Evolutionary conservation across 2,329 filamentous ascomycete genomes (phyloP).

Genomic region (Delphinella strobiligena): DNA sequence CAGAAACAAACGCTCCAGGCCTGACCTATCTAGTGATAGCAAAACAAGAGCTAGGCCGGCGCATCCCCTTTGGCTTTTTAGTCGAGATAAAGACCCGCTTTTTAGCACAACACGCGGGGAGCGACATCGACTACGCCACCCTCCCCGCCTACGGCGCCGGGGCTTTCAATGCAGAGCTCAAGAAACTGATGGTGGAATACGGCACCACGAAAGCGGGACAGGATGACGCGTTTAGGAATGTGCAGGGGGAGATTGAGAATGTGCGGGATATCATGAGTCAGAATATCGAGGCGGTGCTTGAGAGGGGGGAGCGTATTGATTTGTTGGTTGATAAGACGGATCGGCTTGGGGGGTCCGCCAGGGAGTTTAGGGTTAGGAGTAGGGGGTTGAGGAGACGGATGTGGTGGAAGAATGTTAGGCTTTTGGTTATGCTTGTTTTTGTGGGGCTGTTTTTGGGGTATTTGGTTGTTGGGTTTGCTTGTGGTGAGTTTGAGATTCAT

Average conservation of each 20-base stretch:
- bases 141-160: slow-evolving; percentile 85
- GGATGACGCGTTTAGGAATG: slow-evolving; percentile 72
- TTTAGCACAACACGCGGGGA: slow-evolving; percentile 54
- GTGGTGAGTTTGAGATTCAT: too few species aligned
- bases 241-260: slow-evolving; percentile 82
- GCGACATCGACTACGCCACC: slow-evolving; percentile 57
- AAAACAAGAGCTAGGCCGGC: slow-evolving; percentile 66
- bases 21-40: slow-evolving; percentile 89
- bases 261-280: slow-evolving; percentile 87
- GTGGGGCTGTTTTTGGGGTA: slow-evolving; percentile 64
- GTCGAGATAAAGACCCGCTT: slow-evolving; percentile 86
- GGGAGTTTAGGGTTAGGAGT: slow-evolving; percentile 82
- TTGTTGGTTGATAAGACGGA: slow-evolving; percentile 95
- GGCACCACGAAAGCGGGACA: slow-evolving; percentile 65
- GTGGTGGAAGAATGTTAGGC: slow-evolving; percentile 99
- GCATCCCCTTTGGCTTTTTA: slow-evolving; percentile 86
- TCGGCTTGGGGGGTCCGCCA: slow-evolving; percentile 71
- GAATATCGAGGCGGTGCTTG: slow-evolving; percentile 81
- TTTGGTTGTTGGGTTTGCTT: slow-evolving; percentile 59
- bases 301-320: slow-evolving; percentile 86
- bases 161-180: slow-evolving; percentile 71
- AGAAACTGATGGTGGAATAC: slow-evolving; percentile 68
- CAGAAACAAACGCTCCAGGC: slow-evolving; percentile 44
- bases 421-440: slow-evolving; percentile 69
- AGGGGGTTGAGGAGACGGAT: slow-evolving; percentile 79